Base-by-base conservation (phyloP, 257 asterid genomes). In the Perilla frutescens region DNA sequence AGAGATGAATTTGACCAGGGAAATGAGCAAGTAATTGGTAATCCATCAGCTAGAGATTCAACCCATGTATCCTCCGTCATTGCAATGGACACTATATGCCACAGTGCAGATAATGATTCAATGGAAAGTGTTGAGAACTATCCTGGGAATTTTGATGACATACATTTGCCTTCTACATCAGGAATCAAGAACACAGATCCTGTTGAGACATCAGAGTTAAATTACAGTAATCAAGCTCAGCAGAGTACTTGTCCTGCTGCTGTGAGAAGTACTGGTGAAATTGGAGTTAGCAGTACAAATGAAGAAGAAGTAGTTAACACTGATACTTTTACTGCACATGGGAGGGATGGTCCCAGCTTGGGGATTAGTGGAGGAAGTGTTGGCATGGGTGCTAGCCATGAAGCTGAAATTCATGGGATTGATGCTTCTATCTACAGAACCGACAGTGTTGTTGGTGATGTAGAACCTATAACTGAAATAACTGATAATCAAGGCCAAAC, bases 361-460 rank as follows among this genome's bases (percentile, higher is more conserved):
- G 99, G 99, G 59, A 80, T 90, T 68, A 95, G 99, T 77, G 98
- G 96, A 47, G 99, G 98, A 76, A 92, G 99, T 78, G 96, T 95
- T 55, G 98, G 99, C 56, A 92, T 95, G 98, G 99, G 99, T 77
- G 99, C 99, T 56, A 92, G 99, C 87, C 98, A 95, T 87, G 99
- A 95, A 89, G 99, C 99, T 82, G 99, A 95, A 82, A 92, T 95
- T 71, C 98, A 95, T 62, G 98, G 99, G 54, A 80, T 80, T 59
- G 93, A 80, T 77, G 89, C 89, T 62, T 88, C 90, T 78, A 76
- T 90, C 67, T 86, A 90, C 57, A 86, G 99, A 88, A 78, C 88
- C 49, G 94, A 90, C 79, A 92, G 97, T 66, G 84, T 87, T 45
- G 89, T 87, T 26, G 98, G 96, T 80, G 98, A 92, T 76, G 96